phyloP scores from a whole-genome alignment of 805 yeast species.

The Nakazawaea wickerhamii region DNA sequence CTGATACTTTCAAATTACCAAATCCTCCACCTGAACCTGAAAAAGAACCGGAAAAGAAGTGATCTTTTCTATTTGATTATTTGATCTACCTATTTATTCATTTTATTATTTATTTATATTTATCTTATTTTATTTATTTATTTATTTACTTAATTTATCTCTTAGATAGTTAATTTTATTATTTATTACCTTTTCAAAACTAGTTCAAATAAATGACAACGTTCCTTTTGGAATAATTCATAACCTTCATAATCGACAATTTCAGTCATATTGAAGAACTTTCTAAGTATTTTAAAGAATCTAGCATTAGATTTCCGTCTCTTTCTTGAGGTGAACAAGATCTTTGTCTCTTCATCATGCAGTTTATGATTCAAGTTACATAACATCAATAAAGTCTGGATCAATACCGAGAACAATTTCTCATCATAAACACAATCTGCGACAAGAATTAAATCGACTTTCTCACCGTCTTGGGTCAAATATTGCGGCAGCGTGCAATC shows the following conservation, averaged over 20 bases:
- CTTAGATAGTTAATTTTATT: slow-evolving; percentile 9
- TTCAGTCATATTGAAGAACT: slow-evolving; percentile 26
- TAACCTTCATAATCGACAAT: slow-evolving; percentile 29
- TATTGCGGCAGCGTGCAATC: slow-evolving; percentile 34
- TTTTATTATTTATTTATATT: neutral
- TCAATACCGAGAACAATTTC: slow-evolving; percentile 46
- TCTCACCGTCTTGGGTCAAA: slow-evolving; percentile 20
- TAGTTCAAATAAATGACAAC: slow-evolving; percentile 37
- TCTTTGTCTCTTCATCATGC: slow-evolving; percentile 30
- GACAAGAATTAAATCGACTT: slow-evolving; percentile 43
- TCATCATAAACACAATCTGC: slow-evolving; percentile 60
- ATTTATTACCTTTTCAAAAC: slow-evolving; percentile 20
- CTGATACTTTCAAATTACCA: slow-evolving; percentile 77
- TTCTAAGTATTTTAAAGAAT: slow-evolving; percentile 25
- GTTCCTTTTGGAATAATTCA: slow-evolving; percentile 30
- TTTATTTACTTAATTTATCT: neutral
- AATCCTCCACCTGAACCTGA: slow-evolving; percentile 74
- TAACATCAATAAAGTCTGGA: slow-evolving; percentile 42
- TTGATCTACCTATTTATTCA: neutral
- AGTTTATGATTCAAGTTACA: slow-evolving; percentile 18
- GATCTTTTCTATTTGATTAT: slow-evolving; percentile 16
- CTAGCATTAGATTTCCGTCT: slow-evolving; percentile 36
- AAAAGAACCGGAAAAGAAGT: slow-evolving; percentile 33
- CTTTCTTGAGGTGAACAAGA: slow-evolving; percentile 49
- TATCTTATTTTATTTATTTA: slow-evolving; percentile 12